Evolutionary conservation across 2,329 filamentous ascomycete genomes (phyloP).

Genomic region (Penicillium psychrosexuale): DNA sequence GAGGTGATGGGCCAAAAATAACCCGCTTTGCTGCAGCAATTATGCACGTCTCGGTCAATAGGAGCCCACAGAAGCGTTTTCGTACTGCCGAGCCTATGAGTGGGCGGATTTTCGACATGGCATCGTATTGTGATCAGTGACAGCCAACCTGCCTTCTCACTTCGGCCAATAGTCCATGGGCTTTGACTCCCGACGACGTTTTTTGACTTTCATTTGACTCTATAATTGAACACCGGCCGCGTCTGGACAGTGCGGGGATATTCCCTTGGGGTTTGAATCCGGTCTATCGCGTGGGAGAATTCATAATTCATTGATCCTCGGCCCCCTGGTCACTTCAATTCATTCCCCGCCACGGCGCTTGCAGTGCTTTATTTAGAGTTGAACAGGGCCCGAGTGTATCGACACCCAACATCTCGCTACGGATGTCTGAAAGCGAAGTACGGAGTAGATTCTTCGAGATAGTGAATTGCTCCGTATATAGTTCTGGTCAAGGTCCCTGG

Average conservation of each 20-base stretch:
- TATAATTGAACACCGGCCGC: not conserved
- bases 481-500: not conserved
- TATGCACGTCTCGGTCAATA: conserved; percentile 24
- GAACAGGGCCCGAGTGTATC: conserved; percentile 2
- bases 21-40: conserved; percentile 24
- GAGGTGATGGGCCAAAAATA: conserved; percentile 24
- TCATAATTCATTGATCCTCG: not conserved
- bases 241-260: not conserved
- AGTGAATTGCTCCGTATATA: not conserved
- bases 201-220: not conserved
- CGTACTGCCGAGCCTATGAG: conserved; percentile 4
- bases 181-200: not conserved
- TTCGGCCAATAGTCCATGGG: not conserved
- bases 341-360: conserved; percentile 24
- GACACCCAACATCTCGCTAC: not conserved
- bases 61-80: conserved; percentile 11
- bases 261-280: not conserved
- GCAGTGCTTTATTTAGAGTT: conserved; percentile 19
- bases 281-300: conserved; percentile 7
- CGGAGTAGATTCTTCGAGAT: not conserved
- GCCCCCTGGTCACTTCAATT: conserved; percentile 2
- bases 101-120: conserved; percentile 3
- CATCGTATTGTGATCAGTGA: not conserved
- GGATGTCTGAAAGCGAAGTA: not conserved
- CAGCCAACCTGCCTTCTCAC: not conserved